A percentile compares a stretch with the other conserved stretches of the same genome.
These are phyloP conservation scores for Parsonsia alboflavescens DNA, from an alignment of 257 asterid genomes.

Conservation along the genomic window DNA sequence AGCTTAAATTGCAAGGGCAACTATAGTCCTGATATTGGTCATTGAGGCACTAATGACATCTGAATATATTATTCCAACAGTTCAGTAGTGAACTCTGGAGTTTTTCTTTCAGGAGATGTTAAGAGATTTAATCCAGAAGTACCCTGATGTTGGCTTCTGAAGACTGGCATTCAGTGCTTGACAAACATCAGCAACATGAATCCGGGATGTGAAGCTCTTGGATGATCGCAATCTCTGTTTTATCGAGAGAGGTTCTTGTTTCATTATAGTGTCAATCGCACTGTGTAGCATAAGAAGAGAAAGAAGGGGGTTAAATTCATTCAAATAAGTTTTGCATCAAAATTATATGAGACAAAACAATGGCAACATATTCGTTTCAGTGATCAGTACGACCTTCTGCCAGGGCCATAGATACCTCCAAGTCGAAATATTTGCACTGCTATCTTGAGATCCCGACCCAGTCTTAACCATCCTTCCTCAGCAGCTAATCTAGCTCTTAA, in stretches of 20 bases:
- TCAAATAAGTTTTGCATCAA: constrained; percentile 3
- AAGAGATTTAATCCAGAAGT: constrained; percentile 9
- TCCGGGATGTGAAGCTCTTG: constrained; percentile 63
- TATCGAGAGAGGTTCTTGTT: constrained; percentile 50
- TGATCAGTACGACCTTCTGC: constrained; percentile 61
- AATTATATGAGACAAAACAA: neutral
- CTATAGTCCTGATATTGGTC: neutral
- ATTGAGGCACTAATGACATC: neutral
- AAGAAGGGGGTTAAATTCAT: neutral
- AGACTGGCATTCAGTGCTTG: constrained; percentile 78
- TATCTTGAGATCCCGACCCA: constrained; percentile 51
- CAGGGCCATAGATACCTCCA: constrained; percentile 95
- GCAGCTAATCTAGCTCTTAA: constrained; percentile 62
- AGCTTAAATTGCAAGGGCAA: neutral
- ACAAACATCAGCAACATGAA: constrained; percentile 85
- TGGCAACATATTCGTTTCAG: neutral
- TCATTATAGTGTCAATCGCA: constrained; percentile 82
- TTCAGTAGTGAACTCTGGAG: neutral
- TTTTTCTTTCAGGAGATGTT: neutral
- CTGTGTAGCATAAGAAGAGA: constrained; percentile 29
- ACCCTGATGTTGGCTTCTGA: constrained; percentile 53
- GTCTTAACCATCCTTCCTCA: constrained; percentile 68
- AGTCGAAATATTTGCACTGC: constrained; percentile 72
- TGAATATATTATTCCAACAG: neutral
- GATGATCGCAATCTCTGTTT: constrained; percentile 53